Evolutionary conservation across 169 alveolate genomes (phyloP), one percentile per base, ranked within the genome.

Genomic region (Nephromyces sp.): DNA sequence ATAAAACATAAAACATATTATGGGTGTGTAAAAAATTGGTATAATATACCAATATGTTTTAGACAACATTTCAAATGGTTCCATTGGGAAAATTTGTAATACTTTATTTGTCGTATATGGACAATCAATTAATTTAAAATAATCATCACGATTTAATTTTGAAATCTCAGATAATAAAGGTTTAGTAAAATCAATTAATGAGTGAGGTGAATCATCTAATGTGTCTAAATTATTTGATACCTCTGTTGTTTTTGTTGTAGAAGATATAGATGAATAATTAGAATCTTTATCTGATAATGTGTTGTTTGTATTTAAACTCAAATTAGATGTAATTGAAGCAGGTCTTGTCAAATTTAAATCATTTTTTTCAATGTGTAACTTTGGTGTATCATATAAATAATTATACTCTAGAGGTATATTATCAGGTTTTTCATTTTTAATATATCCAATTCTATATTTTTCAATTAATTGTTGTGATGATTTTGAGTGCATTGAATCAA

Each of bases 41-140:
- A 80, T 57, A 64, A 31, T 8, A 61, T 72, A 73, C 86, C 86
- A 80, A 15, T 35, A 68, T 15, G 85, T 80, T 64, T 78, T 35
- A 24, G 86, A 67, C 2, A 80, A 52, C n/a, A 72, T 35, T n/a
- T 80, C 86, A 65, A 78, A 65, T 62, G 68, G 57, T 1, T 33
- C 64, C 35, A 31, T 64, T 0, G 70, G 72, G 53, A 72, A 29
- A 31, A 72, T 31, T 1, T 33, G 63, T 32, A 61, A 15, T 32
- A 61, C 72, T 22, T 21, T 52, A 24, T 31, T 52, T 4, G 1
- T 72, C 22, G 30, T 6, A 51, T 5, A 32, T 52, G 72, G 78
- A 1, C 21, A 4, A 0, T 72, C 35, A 25, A 62, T 5, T 1
- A 30, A 51, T 1, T 32, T 52, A 24, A 31, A 6, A 66, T 72